Conservation (phyloP, 306 rosid species). For the Purshia tridentata region DNA sequence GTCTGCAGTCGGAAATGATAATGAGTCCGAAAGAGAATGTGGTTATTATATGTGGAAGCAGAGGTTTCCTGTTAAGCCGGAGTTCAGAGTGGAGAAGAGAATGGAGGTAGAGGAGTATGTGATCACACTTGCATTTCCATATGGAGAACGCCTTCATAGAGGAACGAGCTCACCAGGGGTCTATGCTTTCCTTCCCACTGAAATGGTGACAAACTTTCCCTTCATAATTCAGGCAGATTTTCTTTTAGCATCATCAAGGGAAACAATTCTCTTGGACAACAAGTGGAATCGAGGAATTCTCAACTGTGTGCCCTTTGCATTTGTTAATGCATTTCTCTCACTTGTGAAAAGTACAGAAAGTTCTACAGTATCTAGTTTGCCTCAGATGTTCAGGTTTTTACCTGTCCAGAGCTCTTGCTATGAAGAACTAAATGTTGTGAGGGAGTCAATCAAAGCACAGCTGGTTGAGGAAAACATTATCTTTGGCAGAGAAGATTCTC, state of each 20-base stretch:
- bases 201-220: no score
- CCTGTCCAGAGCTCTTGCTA: constrained; percentile 44
- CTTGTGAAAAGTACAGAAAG: constrained; percentile 30
- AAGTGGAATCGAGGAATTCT: constrained; percentile 81
- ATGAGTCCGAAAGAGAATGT: constrained; percentile 34
- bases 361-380: constrained; percentile 45
- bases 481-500: no score
- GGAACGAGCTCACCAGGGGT: constrained; percentile 54
- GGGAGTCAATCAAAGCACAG: constrained; percentile 44
- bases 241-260: no score
- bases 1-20: constrained; percentile 34
- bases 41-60: constrained; percentile 69
- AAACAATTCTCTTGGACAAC: no score
- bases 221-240: no score
- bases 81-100: constrained; percentile 51
- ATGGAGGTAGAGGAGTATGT: constrained; percentile 55
- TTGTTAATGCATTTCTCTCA: constrained; percentile 55
- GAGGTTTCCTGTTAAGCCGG: constrained; percentile 52
- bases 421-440: constrained; percentile 42
- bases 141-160: constrained; percentile 44
- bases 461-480: constrained; percentile 40
- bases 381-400: constrained; percentile 45
- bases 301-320: constrained; percentile 57
- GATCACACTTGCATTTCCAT: constrained; percentile 65
- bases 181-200: constrained; percentile 75